Evolutionary conservation across 768 basidiomycete species (phyloP).

Genomic region (Leccinum aurantiacum): DNA sequence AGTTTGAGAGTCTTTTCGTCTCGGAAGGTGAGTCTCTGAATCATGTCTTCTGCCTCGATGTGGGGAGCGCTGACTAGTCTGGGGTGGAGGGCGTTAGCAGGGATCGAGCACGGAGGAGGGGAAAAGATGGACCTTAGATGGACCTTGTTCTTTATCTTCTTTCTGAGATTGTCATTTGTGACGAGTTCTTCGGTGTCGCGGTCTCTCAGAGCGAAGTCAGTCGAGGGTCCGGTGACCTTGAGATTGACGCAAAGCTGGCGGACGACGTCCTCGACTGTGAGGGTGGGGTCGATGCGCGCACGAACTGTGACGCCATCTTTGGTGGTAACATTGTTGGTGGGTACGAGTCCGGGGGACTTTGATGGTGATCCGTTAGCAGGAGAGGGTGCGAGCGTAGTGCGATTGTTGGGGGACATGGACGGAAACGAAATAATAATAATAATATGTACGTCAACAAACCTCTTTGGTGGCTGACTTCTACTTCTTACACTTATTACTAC

Average conservation of each 20-base stretch:
- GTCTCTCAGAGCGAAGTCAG: slow-evolving; percentile 76
- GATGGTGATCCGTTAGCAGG: slow-evolving; percentile 34
- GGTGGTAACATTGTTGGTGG: slow-evolving; percentile 83
- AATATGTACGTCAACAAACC: too few relatives aligned
- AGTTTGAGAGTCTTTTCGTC: slow-evolving; percentile 63
- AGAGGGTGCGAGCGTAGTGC: slow-evolving; percentile 29
- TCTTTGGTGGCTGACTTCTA: too few relatives aligned
- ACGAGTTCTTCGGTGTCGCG: slow-evolving; percentile 76
- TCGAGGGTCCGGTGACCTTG: slow-evolving; percentile 71
- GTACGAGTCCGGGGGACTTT: slow-evolving; percentile 55
- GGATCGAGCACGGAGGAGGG: background rate
- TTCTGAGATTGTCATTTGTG: slow-evolving; percentile 82
- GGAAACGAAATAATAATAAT: background rate
- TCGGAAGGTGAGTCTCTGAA: slow-evolving; percentile 60
- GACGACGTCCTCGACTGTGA: slow-evolving; percentile 83
- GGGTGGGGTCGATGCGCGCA: slow-evolving; percentile 80
- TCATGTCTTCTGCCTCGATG: slow-evolving; percentile 76
- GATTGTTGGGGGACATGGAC: slow-evolving; percentile 27
- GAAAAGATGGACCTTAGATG: slow-evolving; percentile 64
- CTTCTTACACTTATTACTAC: too few relatives aligned
- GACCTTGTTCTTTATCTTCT: slow-evolving; percentile 75
- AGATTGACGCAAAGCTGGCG: slow-evolving; percentile 80
- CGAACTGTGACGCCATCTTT: slow-evolving; percentile 73
- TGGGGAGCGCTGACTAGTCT: slow-evolving; percentile 80
- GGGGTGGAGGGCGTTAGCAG: slow-evolving; percentile 3